Evolutionary conservation across 106 monocot genomes (phyloP).

Genomic region (Triglochin maritima): DNA sequence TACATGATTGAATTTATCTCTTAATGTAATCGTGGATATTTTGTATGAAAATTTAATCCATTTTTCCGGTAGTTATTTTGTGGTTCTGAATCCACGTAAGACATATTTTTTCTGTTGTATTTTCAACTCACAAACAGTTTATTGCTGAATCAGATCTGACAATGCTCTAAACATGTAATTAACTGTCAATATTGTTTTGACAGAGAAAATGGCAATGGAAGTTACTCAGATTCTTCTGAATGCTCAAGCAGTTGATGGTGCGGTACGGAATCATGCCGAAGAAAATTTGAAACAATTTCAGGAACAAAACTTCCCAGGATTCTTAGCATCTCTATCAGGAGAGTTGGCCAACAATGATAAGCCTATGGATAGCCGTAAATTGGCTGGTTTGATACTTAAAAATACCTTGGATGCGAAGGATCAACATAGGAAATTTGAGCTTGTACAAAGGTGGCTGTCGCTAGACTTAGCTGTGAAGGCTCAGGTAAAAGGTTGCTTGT

Average conservation of each 20-base stretch:
- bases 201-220: constrained; percentile 21
- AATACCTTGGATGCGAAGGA: constrained; percentile 85
- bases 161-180: no score
- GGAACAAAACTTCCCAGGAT: constrained; percentile 74
- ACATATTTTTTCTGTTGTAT: no score
- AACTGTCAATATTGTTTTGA: background rate
- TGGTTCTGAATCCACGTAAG: no score
- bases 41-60: no score
- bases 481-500: constrained; percentile 59
- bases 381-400: constrained; percentile 85
- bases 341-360: constrained; percentile 83
- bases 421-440: constrained; percentile 62
- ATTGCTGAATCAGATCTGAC: no score
- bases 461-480: constrained; percentile 57
- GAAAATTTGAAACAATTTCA: constrained; percentile 27
- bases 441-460: constrained; percentile 72
- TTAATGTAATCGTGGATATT: no score
- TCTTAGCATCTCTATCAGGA: constrained; percentile 62
- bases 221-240: constrained; percentile 27
- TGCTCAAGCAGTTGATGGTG: constrained; percentile 28
- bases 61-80: no score
- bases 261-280: constrained; percentile 21
- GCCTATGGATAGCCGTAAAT: constrained; percentile 70
- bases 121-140: no score
- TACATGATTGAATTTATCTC: no score